Conservation (phyloP, 257 asterid species). For the Solanum ahanhuiri region DNA sequence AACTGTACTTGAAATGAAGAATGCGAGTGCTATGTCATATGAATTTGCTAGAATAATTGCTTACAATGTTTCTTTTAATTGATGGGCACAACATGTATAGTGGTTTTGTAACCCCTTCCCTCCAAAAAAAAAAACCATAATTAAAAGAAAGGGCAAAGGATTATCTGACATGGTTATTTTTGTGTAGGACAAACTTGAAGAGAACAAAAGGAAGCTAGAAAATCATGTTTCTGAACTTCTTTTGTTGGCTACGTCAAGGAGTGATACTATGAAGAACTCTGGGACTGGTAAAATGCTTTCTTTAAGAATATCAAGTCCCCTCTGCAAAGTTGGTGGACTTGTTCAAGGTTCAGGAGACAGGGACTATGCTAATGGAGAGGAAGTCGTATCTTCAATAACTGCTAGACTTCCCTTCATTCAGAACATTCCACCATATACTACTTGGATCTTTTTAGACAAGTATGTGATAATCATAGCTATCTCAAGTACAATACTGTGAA, state of each 20-base stretch:
- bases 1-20: neutral
- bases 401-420: constrained; percentile 61
- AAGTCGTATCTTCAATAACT: constrained; percentile 44
- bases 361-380: constrained; percentile 43
- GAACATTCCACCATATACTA: constrained; percentile 76
- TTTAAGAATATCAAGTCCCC: constrained; percentile 55
- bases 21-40: neutral
- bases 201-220: constrained; percentile 39
- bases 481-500: neutral
- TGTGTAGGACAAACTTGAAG: constrained; percentile 49
- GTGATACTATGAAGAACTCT: constrained; percentile 18
- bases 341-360: constrained; percentile 45
- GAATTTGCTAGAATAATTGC: neutral
- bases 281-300: constrained; percentile 47
- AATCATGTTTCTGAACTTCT: constrained; percentile 32
- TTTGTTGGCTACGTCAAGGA: constrained; percentile 46
- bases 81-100: neutral
- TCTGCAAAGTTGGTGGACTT: constrained; percentile 39
- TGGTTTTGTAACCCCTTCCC: neutral
- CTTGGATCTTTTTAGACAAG: constrained; percentile 90
- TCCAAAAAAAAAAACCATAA: neutral
- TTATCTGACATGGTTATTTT: neutral
- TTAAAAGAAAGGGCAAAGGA: neutral
- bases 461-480: constrained; percentile 12
- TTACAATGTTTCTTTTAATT: neutral